A percentile compares a stretch with the other conserved stretches of the same genome.
Conservation (phyloP, 257 asterid species). For the Haberlea rhodopensis region DNA sequence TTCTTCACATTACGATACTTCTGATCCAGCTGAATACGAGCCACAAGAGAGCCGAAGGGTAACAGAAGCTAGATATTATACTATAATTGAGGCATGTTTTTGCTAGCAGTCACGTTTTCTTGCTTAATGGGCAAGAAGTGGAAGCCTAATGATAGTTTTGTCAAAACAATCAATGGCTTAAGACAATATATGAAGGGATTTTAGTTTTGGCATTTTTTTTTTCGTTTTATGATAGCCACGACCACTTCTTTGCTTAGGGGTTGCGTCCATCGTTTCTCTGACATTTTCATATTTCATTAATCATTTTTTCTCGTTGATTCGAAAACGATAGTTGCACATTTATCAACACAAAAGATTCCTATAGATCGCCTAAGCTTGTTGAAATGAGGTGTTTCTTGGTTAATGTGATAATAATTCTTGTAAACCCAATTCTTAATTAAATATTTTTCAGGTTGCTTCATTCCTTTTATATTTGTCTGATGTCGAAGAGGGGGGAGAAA, state of each 20-base stretch:
- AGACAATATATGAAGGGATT: slow-evolving; percentile 5
- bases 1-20: slow-evolving; percentile 86
- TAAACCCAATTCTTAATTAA: slow-evolving; percentile 17
- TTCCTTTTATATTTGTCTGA: slow-evolving; percentile 86
- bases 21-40: slow-evolving; percentile 87
- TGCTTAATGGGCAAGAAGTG: neutral
- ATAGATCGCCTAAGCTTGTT: neutral
- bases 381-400: slow-evolving; percentile 12
- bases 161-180: slow-evolving; percentile 1
- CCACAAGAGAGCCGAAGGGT: slow-evolving; percentile 98
- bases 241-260: neutral
- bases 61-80: slow-evolving; percentile 21
- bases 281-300: neutral
- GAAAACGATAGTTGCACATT: slow-evolving; percentile 4
- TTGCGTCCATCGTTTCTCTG: neutral
- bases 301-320: neutral
- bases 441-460: slow-evolving; percentile 68
- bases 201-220: neutral
- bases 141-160: neutral
- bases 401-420: slow-evolving; percentile 8
- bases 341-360: neutral
- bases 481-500: slow-evolving; percentile 98
- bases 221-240: neutral
- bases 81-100: neutral
- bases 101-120: too few relatives aligned